Percentiles rank a stretch among this genome's conserved stretches.
Conservation (phyloP, 208 protist genomes). For the Acanthamoeba triangularis region DNA sequence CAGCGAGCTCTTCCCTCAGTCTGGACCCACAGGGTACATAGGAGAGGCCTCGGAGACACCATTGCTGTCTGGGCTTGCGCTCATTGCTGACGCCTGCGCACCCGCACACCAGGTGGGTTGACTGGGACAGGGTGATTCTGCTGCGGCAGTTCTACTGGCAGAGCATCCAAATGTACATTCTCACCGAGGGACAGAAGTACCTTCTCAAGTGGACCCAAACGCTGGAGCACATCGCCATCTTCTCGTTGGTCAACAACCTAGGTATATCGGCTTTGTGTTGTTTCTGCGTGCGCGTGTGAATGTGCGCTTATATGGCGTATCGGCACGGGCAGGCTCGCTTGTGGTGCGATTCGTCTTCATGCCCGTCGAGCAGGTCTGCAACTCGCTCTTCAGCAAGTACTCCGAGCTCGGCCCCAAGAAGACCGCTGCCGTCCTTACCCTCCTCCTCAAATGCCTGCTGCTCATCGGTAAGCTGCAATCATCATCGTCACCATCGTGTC, state of each 20-base stretch:
- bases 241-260: conserved; percentile 55
- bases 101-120: neutral
- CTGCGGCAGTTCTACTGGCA: conserved; percentile 47
- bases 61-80: no score
- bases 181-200: conserved; percentile 65
- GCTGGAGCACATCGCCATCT: conserved; percentile 12
- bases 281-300: no score
- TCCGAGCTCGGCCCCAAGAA: neutral
- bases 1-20: conserved; percentile 37
- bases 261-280: neutral
- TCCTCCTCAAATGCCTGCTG: conserved; percentile 39
- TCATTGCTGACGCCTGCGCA: no score
- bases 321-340: neutral
- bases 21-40: neutral
- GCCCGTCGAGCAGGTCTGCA: conserved; percentile 51
- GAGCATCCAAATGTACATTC: conserved; percentile 59
- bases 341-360: conserved; percentile 46
- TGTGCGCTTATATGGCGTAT: no score
- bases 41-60: no score
- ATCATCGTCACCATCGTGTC: no score
- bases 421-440: neutral
- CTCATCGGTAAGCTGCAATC: conserved; percentile 27
- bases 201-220: conserved; percentile 18
- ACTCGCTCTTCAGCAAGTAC: conserved; percentile 43
- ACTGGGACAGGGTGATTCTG: conserved; percentile 27